These are phyloP conservation scores for Zalaria obscura DNA, from an alignment of 2,329 filamentous ascomycete genomes.

Conservation along the genomic window DNA sequence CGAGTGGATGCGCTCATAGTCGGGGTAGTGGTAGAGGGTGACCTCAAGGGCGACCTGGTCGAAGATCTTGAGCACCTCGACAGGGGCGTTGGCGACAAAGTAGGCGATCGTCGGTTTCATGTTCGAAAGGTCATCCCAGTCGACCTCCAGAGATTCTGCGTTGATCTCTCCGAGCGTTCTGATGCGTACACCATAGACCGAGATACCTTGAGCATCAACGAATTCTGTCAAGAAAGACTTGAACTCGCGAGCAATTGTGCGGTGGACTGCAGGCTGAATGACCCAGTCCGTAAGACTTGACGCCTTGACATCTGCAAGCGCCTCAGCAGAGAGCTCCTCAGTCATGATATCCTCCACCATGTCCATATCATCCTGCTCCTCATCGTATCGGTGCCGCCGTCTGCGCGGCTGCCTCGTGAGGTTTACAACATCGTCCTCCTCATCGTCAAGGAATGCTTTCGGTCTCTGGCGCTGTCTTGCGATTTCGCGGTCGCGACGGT, in stretches of 20 bases:
- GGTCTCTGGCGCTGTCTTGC: conserved; percentile 53
- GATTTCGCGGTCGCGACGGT: conserved; percentile 59
- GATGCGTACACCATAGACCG: conserved; percentile 89
- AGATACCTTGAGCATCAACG: conserved; percentile 74
- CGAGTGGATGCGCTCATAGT: conserved; percentile 93
- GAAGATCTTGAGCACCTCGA: conserved; percentile 92
- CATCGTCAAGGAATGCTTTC: conserved; percentile 60
- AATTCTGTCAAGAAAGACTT: conserved; percentile 95
- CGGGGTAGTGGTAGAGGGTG: conserved; percentile 86
- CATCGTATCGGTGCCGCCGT: conserved; percentile 81
- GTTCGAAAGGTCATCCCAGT: conserved; percentile 79
- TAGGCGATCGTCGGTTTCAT: conserved; percentile 91
- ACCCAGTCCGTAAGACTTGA: conserved; percentile 93
- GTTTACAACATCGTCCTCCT: conserved; percentile 74
- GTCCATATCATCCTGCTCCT: conserved; percentile 76
- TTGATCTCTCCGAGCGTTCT: conserved; percentile 94
- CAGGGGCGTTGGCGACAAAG: conserved; percentile 87
- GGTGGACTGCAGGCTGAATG: conserved; percentile 73
- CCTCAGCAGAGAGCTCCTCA: conserved; percentile 84
- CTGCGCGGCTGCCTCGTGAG: conserved; percentile 74
- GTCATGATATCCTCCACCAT: conserved; percentile 92
- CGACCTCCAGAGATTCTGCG: conserved; percentile 89
- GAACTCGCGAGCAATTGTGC: conserved; percentile 91
- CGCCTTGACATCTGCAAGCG: conserved; percentile 83
- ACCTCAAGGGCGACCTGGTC: conserved; percentile 96